Base-by-base conservation (phyloP, 371 early-diverging fungal species). In the Polyrhizophydium stewartii region DNA sequence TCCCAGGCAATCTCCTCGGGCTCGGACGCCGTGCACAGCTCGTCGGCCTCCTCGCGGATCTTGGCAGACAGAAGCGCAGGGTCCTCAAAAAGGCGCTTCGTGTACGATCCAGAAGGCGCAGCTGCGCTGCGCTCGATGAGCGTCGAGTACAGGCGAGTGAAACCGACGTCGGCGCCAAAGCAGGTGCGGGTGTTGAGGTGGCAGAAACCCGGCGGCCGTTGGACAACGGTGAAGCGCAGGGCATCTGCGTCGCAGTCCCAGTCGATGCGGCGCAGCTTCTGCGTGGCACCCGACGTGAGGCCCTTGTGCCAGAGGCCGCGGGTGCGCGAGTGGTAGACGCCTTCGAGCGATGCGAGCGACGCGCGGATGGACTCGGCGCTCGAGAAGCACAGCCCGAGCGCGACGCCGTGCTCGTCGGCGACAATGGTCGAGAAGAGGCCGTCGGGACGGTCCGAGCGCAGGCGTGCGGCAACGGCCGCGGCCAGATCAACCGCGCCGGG, bases 261-360 rank as follows among this genome's bases (percentile, higher is more conserved):
- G 27, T 86, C 77, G 55, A 97, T 76, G 43, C 79, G 79, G 40
- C 87, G 63, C 53, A 98, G 76, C 19, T 85, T 75, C 73, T 98
- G 98, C 9, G 90, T 89, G 21, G 95, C 89, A 41, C 96, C 97
- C 0, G 95, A 94, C 1, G 95, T 91, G 33, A 85, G 77, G 5
- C 98, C 98, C 78, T 98, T 98, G 71, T 91, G 84, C 98, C 98
- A 98, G 13, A 98, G 77, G 12, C 95, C 96, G 55, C 90, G 81
- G n/a, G 74, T 81, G 59, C 98, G 85, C 40, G 91, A 91, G 69
- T 92, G 89, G 80, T 96, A 98, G 17, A 96, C 95, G 31, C 98
- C 98, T 59, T 85, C 76, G 6, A 87, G 84, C 0, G 85, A 82
- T 33, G 82, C 81, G 57, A 98, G 65, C 1, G 95, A 85, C 56